Evolutionary conservation across 176 grass and related monocot genomes (phyloP).

Genomic region (Saccharum spontaneum): DNA sequence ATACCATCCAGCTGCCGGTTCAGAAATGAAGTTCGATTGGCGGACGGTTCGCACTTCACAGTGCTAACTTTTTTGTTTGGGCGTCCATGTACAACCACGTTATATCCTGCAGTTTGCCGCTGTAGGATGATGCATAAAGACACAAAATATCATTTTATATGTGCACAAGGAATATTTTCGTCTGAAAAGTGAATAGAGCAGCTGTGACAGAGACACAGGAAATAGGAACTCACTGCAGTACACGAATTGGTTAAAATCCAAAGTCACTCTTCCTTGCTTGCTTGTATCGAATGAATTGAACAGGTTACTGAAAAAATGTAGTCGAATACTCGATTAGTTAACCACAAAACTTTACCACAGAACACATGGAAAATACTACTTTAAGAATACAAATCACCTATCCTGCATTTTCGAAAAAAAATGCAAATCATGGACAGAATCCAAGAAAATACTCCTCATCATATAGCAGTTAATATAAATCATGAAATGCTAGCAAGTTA

Average conservation of each 20-base stretch:
- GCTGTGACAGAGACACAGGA: background rate
- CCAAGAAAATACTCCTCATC: background rate
- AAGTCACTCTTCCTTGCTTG: conserved; percentile 75
- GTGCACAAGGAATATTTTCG: background rate
- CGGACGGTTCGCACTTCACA: background rate
- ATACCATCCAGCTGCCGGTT: background rate
- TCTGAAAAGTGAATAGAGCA: background rate
- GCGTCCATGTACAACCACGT: background rate
- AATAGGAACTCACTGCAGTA: conserved; percentile 75
- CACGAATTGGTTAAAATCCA: conserved; percentile 91
- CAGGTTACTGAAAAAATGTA: conserved; percentile 51
- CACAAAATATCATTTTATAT: background rate
- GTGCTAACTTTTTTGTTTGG: background rate
- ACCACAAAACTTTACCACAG: background rate
- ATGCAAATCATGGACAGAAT: background rate
- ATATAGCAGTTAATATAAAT: background rate
- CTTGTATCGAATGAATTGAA: conserved; percentile 79
- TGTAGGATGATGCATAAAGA: conserved; percentile 18
- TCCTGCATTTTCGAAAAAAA: too few species aligned
- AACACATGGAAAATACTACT: background rate
- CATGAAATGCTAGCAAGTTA: background rate
- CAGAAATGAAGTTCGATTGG: background rate
- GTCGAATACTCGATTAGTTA: background rate
- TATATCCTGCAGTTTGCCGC: conserved; percentile 87
- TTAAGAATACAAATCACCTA: background rate